A percentile compares a stretch with the other conserved stretches of the same genome.
Evolutionary conservation across 164 flowering plant genomes (phyloP).

Genomic region (Chimonanthus praecox): DNA sequence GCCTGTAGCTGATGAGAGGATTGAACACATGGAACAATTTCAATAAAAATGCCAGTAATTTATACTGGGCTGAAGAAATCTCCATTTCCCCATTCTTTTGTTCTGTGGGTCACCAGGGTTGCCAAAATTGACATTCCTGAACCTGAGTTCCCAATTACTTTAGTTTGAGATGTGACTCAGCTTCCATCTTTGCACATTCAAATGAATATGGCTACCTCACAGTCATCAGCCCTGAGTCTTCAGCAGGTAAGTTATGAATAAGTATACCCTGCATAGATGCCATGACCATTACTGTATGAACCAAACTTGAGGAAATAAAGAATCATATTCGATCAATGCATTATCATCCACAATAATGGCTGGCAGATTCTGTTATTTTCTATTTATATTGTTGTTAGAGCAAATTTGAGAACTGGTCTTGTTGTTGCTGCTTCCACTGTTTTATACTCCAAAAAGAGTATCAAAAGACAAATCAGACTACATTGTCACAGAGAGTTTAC

Average conservation of each 20-base stretch:
- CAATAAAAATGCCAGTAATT: no score
- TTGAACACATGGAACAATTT: no score
- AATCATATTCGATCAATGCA: no score
- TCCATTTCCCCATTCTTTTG: no score
- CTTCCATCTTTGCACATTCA: neutral
- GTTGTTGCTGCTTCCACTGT: no score
- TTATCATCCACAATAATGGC: neutral
- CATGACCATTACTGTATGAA: neutral
- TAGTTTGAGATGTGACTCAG: neutral
- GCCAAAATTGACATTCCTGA: neutral
- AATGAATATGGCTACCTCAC: neutral
- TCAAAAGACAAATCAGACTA: no score
- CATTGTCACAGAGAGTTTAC: no score
- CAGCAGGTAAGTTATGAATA: neutral
- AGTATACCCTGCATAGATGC: neutral
- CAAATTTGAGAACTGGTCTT: no score
- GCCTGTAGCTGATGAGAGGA: no score
- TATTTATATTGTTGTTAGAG: no score
- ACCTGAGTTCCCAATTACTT: neutral
- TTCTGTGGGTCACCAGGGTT: neutral
- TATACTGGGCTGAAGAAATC: no score
- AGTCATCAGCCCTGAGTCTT: neutral
- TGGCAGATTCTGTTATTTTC: neutral
- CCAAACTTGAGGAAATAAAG: neutral
- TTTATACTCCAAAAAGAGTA: no score